Evolutionary conservation across 306 rosid genomes (phyloP), one percentile per base, ranked within the genome.

Genomic region (Glycine soja): DNA sequence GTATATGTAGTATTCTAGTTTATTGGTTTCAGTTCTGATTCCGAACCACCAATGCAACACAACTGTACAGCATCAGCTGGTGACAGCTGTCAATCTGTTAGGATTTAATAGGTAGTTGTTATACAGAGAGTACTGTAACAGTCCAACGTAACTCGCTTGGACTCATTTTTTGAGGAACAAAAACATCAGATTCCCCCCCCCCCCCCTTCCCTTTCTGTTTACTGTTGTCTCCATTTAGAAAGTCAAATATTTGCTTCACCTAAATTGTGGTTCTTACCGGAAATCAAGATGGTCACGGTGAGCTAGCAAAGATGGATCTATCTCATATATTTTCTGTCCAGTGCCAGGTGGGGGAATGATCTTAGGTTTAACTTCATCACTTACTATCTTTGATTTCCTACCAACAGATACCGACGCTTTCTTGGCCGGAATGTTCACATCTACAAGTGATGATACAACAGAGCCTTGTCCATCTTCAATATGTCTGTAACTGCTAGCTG

Each of bases 301-400:
- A 24, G 30, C 30, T 24, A 24, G 70, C 89, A 96, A 86, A 66
- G 59, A 32, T 74, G 97, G 86, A 90, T 96, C 99, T 32, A 90
- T 86, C 77, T 93, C 92, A 67, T 89, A 96, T 86, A 96, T 96
- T 77, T 74, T 92, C 84, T 90, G 66, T 80, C 99, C 99, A 38
- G 77, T 15, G 70, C 99, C 97, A 73, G 97, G 97, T 80, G 91
- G 88, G 52, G 97, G 89, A 86, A 96, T 79, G 76, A 80, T 74
- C 86, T 65, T 84, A 47, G 80, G 82, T 73, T 70, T 88, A 45
- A 72, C 80, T 48, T 87, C 84, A 67, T 72, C 86, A 57, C 36
- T 48, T 74, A 54, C 67, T 52, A 76, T 57, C 53, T 75, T 71
- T 70, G 66, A 81, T 58, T 79, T 63, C 61, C 14, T 81, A 74